Percentiles rank a stretch among this genome's conserved stretches.
Evolutionary conservation across 2,329 filamentous ascomycete species (phyloP).

Genomic region (Pseudogymnoascus sp.): DNA sequence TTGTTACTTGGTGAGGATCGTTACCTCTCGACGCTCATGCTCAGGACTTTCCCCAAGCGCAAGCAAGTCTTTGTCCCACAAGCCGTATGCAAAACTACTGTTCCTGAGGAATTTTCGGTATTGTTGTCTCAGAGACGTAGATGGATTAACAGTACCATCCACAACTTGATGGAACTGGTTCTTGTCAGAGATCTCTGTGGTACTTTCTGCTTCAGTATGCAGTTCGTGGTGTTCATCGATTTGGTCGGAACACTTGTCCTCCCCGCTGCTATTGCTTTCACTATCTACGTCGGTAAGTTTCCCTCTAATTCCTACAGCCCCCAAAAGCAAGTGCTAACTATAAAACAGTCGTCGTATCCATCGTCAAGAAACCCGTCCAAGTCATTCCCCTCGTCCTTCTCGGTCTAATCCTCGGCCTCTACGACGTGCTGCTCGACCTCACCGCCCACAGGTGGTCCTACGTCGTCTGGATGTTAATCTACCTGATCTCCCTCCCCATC

Average conservation of each 20-base stretch:
- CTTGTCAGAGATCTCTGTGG: conserved; percentile 93
- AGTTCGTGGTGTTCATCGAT: conserved; percentile 96
- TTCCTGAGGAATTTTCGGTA: conserved; percentile 87
- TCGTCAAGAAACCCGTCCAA: conserved; percentile 68
- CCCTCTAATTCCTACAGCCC: neutral
- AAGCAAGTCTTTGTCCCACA: conserved; percentile 99
- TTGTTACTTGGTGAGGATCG: conserved; percentile 89
- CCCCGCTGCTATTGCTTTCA: conserved; percentile 93
- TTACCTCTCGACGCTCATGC: conserved; percentile 93
- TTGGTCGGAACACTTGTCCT: conserved; percentile 89
- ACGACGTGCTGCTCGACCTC: conserved; percentile 82
- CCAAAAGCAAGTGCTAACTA: conserved; percentile 17
- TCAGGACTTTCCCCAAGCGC: conserved; percentile 96
- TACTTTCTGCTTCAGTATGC: conserved; percentile 99
- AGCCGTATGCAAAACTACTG: conserved; percentile 96
- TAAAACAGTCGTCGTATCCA: conserved; percentile 69
- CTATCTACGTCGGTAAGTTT: conserved; percentile 83
- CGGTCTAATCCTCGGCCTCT: conserved; percentile 85
- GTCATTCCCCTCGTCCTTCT: conserved; percentile 87
- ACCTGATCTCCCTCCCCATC: conserved; percentile 83
- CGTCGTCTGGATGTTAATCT: conserved; percentile 94
- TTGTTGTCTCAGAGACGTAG: conserved; percentile 88
- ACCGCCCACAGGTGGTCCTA: conserved; percentile 92
- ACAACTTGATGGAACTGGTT: conserved; percentile 96
- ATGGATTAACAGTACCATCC: conserved; percentile 99